Evolutionary conservation across 345 rosid species (phyloP), one percentile per base, ranked within the genome.

Genomic region (Dimocarpus longan): DNA sequence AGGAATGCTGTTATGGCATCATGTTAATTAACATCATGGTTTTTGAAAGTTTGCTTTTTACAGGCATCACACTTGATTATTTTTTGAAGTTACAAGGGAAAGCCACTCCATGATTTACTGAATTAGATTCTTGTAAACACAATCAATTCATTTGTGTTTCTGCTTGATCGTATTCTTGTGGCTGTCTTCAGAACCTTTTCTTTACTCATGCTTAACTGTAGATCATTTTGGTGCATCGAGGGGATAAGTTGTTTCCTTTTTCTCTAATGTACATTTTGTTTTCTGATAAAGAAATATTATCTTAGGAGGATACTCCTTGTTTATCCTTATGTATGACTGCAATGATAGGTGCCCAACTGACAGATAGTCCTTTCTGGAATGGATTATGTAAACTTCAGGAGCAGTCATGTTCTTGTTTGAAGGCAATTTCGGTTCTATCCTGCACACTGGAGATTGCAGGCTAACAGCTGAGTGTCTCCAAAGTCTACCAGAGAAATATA

Each of bases 371-470:
- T 63, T 85, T 79, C 76, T 81, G 83, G 79, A 65, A 80, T 83
- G 79, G 74, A 65, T 78, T 5, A 73, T 76, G 21, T 80, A 73
- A 85, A 87, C 83, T 78, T 80, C 92, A 92, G 98, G 98, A 83
- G 97, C 98, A 52, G 94, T 92, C n/a, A 93, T 91, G 98, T 93
- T 92, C 89, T 85, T 95, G 86, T 93, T 95, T 80, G 94, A 93
- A 86, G 98, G 98, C 24, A 78, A 74, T 77, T 95, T 93, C 64
- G 98, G 98, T 78, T 90, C 87, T 72, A 87, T 95, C 78, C 89
- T 93, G 83, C 97, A 93, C 87, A 89, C 97, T 24, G 98, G 98
- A 84, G 98, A 95, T 84, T 92, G 97, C 85, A 90, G 98, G 87
- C 91, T 95, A 80, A 91, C 92, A 37, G 80, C 80, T 0, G 97